Base-by-base conservation (phyloP, 2,329 filamentous ascomycete species). In the Aspergillus carbonarius region DNA sequence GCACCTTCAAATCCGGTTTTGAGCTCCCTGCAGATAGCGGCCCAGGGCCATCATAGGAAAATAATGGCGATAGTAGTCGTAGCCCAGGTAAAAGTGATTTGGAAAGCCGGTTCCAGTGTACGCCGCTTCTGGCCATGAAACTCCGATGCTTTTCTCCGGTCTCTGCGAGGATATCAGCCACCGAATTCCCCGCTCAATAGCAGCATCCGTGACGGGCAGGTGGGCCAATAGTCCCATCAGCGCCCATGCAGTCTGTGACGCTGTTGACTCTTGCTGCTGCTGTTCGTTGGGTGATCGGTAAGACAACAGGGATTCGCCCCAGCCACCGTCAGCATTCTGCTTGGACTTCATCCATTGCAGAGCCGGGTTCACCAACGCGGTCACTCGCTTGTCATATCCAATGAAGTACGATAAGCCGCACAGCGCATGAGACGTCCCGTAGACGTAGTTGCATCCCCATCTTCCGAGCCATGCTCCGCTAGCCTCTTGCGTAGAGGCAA, bases 361-460 rank as follows among this genome's bases (percentile, higher is more conserved):
- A 5, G 53, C 67, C 0, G 17, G 39, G 9, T 46, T 17, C 0
- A 67, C 44, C 9, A 57, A 34, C 5, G 6, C 13, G 5, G 40
- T 18, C 7, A 59, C 40, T 12, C 20, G 30, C 4, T 37, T 4
- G 10, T 60, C 17, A 17, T 60, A 53, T 2, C 58, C 12, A 1
- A 6, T 6, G 15, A 68, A 70, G 44, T 70, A 64, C 0, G 58
- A 57, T 6, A 76, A 54, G 0, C 70, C 74, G 46, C 68, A 70
- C 3, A 76, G 62, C 0, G 63, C 68, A 58, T 70, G 65, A 52
- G 68, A 67, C 3, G 73, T 76, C 1, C 73, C 73, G 46, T 72
- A 73, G 6, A 74, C 56, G 52, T 76, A 76, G 55, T 76, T 76
- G 25, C 54, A 50, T 0, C 68, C 70, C 73, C 73, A 76, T 12